Percentiles rank a stretch among this genome's conserved stretches.
Evolutionary conservation across 345 rosid species (phyloP).

Genomic region (Populus davidiana): DNA sequence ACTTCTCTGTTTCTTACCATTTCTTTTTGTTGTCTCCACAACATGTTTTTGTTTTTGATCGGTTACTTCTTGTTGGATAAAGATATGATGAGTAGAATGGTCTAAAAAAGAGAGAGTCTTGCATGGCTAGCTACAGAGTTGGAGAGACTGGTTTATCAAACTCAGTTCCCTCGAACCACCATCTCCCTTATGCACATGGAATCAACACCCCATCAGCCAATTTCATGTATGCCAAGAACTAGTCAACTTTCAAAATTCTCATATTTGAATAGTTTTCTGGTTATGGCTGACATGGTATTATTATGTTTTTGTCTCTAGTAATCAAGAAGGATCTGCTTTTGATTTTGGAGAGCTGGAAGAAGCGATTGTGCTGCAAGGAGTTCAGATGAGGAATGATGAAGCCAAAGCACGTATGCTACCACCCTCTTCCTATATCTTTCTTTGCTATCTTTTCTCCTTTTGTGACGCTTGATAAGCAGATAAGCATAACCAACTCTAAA

Average conservation of each 20-base stretch:
- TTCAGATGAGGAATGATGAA: constrained; percentile 74
- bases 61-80: constrained; percentile 22
- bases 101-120: constrained; percentile 16
- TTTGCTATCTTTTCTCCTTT: constrained; percentile 16
- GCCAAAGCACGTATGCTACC: constrained; percentile 58
- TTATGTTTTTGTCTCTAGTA: constrained; percentile 31
- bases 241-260: neutral
- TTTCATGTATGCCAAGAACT: constrained; percentile 51
- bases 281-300: constrained; percentile 7
- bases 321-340: constrained; percentile 78
- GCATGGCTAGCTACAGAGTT: constrained; percentile 77
- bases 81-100: constrained; percentile 27
- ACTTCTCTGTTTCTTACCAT: constrained; percentile 31
- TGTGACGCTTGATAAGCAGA: constrained; percentile 57
- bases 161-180: constrained; percentile 60
- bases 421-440: constrained; percentile 19
- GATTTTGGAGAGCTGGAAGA: constrained; percentile 98
- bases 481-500: constrained; percentile 45
- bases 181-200: constrained; percentile 74
- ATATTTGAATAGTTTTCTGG: neutral
- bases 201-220: constrained; percentile 52
- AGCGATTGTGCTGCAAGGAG: constrained; percentile 91
- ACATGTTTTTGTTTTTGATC: constrained; percentile 5
- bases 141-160: constrained; percentile 71
- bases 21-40: neutral